A percentile compares a stretch with the other conserved stretches of the same genome.
Evolutionary conservation across 768 basidiomycete genomes (phyloP).

Genomic region (Suillus subaureus): DNA sequence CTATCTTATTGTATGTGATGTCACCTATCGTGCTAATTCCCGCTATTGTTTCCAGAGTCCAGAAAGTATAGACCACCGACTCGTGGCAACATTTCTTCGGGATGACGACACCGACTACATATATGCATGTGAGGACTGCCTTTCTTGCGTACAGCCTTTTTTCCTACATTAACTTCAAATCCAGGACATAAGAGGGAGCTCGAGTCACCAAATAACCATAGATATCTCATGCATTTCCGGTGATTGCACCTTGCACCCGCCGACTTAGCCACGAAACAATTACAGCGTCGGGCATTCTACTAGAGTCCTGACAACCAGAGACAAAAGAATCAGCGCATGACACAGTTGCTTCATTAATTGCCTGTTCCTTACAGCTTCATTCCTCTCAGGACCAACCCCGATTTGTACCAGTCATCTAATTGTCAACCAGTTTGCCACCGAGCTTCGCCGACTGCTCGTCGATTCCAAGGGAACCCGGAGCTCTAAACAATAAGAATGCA

Average conservation of each 20-base stretch:
- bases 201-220: not conserved
- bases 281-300: not conserved
- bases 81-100: not conserved
- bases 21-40: conserved; percentile 1
- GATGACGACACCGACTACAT: conserved; percentile 15
- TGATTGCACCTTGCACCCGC: not conserved
- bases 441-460: not conserved
- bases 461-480: not conserved
- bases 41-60: conserved; percentile 13
- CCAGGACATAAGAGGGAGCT: conserved; percentile 15
- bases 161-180: conserved; percentile 19
- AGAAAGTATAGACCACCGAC: not conserved
- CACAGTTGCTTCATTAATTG: not conserved
- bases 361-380: not conserved
- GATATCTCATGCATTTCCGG: not conserved
- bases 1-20: conserved; percentile 26
- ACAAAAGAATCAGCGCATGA: not conserved
- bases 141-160: conserved; percentile 26
- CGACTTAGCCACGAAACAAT: not conserved
- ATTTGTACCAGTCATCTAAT: not conserved
- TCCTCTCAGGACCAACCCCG: not conserved
- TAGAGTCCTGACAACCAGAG: not conserved
- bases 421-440: not conserved
- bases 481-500: not conserved
- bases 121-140: conserved; percentile 31